Conservation (phyloP, 2,329 filamentous ascomycete species). For the Thielaviopsis euricoi region DNA sequence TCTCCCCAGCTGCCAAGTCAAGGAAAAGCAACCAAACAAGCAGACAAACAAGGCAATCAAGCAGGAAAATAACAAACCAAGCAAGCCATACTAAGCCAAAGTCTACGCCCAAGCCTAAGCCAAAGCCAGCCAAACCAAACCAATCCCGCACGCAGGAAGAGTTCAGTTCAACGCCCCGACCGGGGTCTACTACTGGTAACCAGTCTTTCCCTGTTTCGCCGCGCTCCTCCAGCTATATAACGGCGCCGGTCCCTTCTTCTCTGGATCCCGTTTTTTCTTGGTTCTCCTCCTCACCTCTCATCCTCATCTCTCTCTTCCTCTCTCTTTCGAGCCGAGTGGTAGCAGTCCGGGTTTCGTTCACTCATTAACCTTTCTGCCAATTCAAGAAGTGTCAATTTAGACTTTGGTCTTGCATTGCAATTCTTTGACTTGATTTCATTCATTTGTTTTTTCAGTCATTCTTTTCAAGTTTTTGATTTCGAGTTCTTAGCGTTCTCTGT, state of each 20-base stretch:
- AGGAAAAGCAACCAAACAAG: not conserved
- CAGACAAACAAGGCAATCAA: too few relatives aligned
- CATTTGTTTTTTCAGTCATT: not conserved
- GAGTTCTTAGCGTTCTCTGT: not conserved
- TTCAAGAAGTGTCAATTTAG: not conserved
- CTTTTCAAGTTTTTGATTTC: not conserved
- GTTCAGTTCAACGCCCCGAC: not conserved
- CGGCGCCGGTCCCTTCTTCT: not conserved
- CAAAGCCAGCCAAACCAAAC: not conserved
- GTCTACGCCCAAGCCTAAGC: not conserved
- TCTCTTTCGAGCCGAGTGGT: not conserved
- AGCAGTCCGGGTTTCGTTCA: slow-evolving; percentile 5
- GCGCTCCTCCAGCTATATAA: not conserved
- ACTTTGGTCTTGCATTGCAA: not conserved
- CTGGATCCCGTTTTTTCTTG: not conserved
- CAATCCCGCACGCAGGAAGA: too few relatives aligned
- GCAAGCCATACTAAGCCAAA: not conserved
- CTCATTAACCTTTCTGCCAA: slow-evolving; percentile 1
- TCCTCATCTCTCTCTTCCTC: slow-evolving; percentile 2
- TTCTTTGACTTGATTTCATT: not conserved
- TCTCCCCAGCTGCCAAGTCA: not conserved
- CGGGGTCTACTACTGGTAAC: not conserved
- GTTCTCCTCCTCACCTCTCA: not conserved
- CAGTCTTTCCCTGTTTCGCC: not conserved
- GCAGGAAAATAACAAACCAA: too few relatives aligned